Percentiles rank a stretch among this genome's conserved stretches.
These are phyloP conservation scores for Candida sanyiensis DNA, from an alignment of 805 yeast genomes.

Conservation along the genomic window DNA sequence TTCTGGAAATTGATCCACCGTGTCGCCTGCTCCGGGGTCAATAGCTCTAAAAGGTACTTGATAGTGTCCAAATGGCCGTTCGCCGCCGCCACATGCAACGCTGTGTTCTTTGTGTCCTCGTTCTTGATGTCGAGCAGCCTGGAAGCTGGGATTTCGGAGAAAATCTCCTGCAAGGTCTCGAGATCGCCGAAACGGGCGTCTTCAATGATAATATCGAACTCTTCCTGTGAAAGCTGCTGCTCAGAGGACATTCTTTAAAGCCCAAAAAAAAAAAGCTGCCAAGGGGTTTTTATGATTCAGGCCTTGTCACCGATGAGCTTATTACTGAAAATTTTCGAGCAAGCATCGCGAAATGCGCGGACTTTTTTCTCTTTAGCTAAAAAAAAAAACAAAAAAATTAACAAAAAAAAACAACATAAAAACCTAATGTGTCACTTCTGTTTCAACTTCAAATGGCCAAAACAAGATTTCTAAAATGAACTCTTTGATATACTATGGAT, in stretches of 20 bases:
- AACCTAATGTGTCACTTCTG: constrained; percentile 5
- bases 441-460: constrained; percentile 2
- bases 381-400: too few relatives aligned
- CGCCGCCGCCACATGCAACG: constrained; percentile 93
- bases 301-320: neutral
- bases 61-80: constrained; percentile 80
- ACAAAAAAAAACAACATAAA: too few relatives aligned
- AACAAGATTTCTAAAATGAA: neutral
- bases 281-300: too few relatives aligned
- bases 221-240: constrained; percentile 52
- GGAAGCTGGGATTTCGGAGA: constrained; percentile 48
- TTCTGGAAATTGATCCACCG: constrained; percentile 48
- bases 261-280: too few relatives aligned
- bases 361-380: too few relatives aligned
- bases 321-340: neutral
- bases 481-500: neutral
- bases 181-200: constrained; percentile 89
- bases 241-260: constrained; percentile 2
- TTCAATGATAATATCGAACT: constrained; percentile 71
- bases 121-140: constrained; percentile 44
- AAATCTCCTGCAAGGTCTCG: constrained; percentile 63
- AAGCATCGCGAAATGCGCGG: neutral
- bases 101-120: constrained; percentile 59
- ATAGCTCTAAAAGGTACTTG: constrained; percentile 47
- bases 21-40: constrained; percentile 41